Evolutionary conservation across 2,329 filamentous ascomycete species (phyloP).

Genomic region (Thelonectria olida): DNA sequence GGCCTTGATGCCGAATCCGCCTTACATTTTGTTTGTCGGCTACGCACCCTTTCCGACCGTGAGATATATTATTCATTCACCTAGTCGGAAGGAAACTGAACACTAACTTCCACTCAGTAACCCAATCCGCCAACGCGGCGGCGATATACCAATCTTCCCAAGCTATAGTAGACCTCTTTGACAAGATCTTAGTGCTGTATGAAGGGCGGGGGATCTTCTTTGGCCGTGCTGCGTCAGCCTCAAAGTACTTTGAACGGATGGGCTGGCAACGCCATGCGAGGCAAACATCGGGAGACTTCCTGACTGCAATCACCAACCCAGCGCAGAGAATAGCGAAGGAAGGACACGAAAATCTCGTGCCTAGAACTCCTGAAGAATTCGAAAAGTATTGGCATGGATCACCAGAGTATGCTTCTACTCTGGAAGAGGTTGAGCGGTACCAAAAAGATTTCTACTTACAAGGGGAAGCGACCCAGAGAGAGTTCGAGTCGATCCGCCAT

Average conservation of each 20-base stretch:
- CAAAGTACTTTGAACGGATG: constrained; percentile 70
- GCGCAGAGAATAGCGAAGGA: constrained; percentile 29
- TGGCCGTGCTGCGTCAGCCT: constrained; percentile 67
- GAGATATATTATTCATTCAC: background rate
- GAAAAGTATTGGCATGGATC: constrained; percentile 42
- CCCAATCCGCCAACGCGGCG: constrained; percentile 12
- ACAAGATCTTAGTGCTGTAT: constrained; percentile 74
- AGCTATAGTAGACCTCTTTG: constrained; percentile 56
- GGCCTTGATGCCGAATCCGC: constrained; percentile 50
- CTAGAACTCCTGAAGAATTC: constrained; percentile 49
- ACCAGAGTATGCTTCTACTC: background rate
- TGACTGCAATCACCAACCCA: constrained; percentile 63
- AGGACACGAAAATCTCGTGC: constrained; percentile 29
- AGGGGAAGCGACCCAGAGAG: background rate
- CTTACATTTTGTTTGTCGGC: constrained; percentile 53
- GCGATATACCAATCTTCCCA: constrained; percentile 70
- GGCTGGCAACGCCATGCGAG: constrained; percentile 67
- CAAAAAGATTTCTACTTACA: background rate
- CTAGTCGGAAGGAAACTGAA: background rate
- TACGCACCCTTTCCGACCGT: constrained; percentile 31
- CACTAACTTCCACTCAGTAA: constrained; percentile 8
- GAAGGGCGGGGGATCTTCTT: constrained; percentile 75
- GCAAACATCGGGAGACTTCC: constrained; percentile 77
- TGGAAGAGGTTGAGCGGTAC: background rate
- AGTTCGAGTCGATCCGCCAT: background rate